Evolutionary conservation across 2,329 filamentous ascomycete species (phyloP).

Genomic region (Aspergillus ibericus): DNA sequence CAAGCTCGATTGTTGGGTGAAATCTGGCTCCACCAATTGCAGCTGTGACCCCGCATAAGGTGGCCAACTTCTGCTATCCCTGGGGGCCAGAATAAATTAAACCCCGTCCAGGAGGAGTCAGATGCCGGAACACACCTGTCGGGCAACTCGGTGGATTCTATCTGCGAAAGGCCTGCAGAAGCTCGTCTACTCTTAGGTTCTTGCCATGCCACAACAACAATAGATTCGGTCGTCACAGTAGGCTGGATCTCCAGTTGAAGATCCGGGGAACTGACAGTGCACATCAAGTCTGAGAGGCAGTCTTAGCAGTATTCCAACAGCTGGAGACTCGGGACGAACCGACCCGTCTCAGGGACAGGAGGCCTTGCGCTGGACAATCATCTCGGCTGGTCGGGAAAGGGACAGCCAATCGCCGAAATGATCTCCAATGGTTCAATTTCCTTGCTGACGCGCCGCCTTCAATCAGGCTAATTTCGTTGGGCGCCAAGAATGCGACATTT

Average conservation of each 20-base stretch:
- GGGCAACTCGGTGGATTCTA: background rate
- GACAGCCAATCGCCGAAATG: conserved; percentile 3
- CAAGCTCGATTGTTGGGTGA: background rate
- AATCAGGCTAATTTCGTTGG: background rate
- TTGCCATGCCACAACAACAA: background rate
- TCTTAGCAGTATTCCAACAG: background rate
- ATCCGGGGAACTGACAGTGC: background rate
- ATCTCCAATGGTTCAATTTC: background rate
- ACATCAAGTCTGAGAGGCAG: background rate
- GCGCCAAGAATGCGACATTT: conserved; percentile 4
- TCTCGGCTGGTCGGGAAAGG: background rate
- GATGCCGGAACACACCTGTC: background rate
- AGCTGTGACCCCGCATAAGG: conserved; percentile 1
- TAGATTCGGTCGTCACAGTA: background rate
- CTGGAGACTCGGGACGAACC: background rate
- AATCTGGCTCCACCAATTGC: conserved; percentile 3
- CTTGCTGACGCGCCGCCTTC: background rate
- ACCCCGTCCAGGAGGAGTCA: background rate
- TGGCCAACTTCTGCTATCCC: background rate
- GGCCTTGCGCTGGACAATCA: background rate
- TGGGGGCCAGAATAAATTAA: conserved; percentile 8
- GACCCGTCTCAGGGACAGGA: conserved; percentile 1
- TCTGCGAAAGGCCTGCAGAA: background rate
- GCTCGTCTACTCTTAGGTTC: background rate
- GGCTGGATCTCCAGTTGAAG: background rate